These are phyloP conservation scores for Tricholoma terreum DNA, from an alignment of 768 basidiomycete species.

Conservation along the genomic window DNA sequence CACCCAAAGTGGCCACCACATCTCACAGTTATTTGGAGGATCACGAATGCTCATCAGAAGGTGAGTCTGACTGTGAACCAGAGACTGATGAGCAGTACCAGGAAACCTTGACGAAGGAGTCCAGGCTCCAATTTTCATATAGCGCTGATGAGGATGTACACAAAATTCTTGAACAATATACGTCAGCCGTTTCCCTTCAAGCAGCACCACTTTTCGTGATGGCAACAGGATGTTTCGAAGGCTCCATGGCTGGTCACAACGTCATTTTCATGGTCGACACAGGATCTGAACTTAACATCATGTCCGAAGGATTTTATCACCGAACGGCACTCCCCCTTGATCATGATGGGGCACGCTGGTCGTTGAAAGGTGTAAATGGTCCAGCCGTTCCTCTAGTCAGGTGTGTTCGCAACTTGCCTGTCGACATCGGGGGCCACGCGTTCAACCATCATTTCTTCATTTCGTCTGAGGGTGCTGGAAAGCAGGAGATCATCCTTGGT, in stretches of 20 bases:
- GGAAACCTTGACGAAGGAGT: too few relatives aligned
- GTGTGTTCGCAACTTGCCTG: constrained; percentile 11
- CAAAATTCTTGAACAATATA: constrained; percentile 8
- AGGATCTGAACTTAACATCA: constrained; percentile 6
- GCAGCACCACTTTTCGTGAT: constrained; percentile 11
- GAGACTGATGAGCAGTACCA: too few relatives aligned
- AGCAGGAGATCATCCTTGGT: constrained; percentile 17
- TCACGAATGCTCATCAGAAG: too few relatives aligned
- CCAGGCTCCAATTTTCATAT: background rate
- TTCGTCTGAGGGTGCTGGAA: background rate
- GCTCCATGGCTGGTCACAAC: background rate
- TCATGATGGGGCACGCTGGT: constrained; percentile 8
- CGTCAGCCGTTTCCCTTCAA: constrained; percentile 6
- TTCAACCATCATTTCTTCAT: constrained; percentile 29
- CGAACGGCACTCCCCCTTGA: background rate
- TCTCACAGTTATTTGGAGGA: too few relatives aligned
- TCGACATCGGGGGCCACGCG: constrained; percentile 14
- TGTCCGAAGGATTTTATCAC: too few relatives aligned
- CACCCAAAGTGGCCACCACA: constrained; percentile 1
- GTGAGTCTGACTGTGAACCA: too few relatives aligned
- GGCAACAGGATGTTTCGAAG: background rate
- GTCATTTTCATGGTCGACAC: constrained; percentile 7
- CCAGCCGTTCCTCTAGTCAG: constrained; percentile 12
- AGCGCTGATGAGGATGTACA: background rate
- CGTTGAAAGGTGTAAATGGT: constrained; percentile 23